These are phyloP conservation scores for Tuber umbilicatum DNA, from an alignment of 495 filamentous ascomycete species.

Conservation along the genomic window DNA sequence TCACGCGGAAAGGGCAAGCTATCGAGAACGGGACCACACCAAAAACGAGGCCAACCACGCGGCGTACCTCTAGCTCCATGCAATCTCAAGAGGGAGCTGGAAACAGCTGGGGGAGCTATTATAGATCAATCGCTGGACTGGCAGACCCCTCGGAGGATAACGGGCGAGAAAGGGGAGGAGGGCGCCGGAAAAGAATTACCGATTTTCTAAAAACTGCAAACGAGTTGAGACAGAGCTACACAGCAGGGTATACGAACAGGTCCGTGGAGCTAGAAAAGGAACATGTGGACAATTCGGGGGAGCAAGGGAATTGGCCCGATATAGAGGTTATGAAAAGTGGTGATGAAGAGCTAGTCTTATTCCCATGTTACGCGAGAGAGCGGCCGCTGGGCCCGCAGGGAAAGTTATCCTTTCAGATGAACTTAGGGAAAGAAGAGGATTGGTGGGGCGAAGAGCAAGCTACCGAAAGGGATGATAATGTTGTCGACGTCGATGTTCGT, in stretches of 20 bases:
- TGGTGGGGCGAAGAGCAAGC: slow-evolving; percentile 64
- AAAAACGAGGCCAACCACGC: slow-evolving; percentile 6
- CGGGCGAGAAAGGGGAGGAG: slow-evolving; percentile 53
- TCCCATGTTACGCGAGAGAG: slow-evolving; percentile 77
- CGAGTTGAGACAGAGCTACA: slow-evolving; percentile 81
- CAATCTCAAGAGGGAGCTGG: slow-evolving; percentile 15
- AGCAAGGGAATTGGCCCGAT: slow-evolving; percentile 56
- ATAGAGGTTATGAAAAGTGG: slow-evolving; percentile 69
- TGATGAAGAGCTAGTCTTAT: slow-evolving; percentile 86
- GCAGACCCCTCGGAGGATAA: slow-evolving; percentile 9
- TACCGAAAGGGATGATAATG: slow-evolving; percentile 65
- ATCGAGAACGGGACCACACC: slow-evolving; percentile 2
- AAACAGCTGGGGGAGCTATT: slow-evolving; percentile 24
- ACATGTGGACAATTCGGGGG: slow-evolving; percentile 54
- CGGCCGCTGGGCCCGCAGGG: slow-evolving; percentile 44
- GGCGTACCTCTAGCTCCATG: slow-evolving; percentile 10
- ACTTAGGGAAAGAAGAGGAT: slow-evolving; percentile 54
- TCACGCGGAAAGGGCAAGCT: slow-evolving; percentile 13
- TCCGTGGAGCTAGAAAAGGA: slow-evolving; percentile 49
- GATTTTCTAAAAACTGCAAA: slow-evolving; percentile 84
- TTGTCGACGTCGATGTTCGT: slow-evolving; percentile 88
- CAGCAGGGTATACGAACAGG: slow-evolving; percentile 51
- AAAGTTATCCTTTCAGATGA: slow-evolving; percentile 34
- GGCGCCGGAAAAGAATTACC: slow-evolving; percentile 70
- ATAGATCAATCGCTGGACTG: slow-evolving; percentile 14